These are phyloP conservation scores for Polychaeton citri DNA, from an alignment of 2,329 filamentous ascomycete genomes.

Conservation along the genomic window DNA sequence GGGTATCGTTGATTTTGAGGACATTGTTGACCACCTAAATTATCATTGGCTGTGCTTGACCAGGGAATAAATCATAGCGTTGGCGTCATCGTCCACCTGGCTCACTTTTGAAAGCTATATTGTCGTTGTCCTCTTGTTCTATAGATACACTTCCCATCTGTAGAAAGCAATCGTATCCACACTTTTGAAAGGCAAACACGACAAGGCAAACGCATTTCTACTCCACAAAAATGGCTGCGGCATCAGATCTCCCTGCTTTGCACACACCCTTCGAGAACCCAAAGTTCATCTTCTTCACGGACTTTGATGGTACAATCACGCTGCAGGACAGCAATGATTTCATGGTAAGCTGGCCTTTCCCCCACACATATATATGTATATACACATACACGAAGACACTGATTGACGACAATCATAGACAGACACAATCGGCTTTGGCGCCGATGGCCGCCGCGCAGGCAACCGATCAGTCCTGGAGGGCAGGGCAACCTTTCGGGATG, in stretches of 20 bases:
- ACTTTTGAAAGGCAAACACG: too few species aligned
- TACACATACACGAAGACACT: neutral
- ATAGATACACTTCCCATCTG: too few species aligned
- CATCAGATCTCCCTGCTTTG: constrained; percentile 30
- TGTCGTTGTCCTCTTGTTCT: too few species aligned
- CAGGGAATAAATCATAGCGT: too few species aligned
- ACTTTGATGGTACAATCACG: constrained; percentile 96
- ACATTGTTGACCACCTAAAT: too few species aligned
- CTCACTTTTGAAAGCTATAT: too few species aligned
- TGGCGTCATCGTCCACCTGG: too few species aligned
- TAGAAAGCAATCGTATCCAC: too few species aligned
- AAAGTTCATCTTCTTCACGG: constrained; percentile 94
- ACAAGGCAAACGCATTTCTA: too few species aligned
- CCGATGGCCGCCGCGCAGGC: constrained; percentile 52
- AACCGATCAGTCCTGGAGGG: constrained; percentile 67
- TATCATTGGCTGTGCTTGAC: too few species aligned
- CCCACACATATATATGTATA: neutral
- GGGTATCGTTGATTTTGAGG: too few species aligned
- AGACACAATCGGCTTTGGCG: constrained; percentile 80
- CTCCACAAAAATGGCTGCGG: too few species aligned
- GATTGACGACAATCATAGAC: constrained; percentile 53
- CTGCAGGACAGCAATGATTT: constrained; percentile 57
- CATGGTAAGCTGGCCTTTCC: constrained; percentile 39
- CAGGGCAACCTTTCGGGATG: constrained; percentile 60
- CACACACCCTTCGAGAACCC: constrained; percentile 43